Base-by-base conservation (phyloP, 768 basidiomycete species). In the Podaxis mareebaensis region DNA sequence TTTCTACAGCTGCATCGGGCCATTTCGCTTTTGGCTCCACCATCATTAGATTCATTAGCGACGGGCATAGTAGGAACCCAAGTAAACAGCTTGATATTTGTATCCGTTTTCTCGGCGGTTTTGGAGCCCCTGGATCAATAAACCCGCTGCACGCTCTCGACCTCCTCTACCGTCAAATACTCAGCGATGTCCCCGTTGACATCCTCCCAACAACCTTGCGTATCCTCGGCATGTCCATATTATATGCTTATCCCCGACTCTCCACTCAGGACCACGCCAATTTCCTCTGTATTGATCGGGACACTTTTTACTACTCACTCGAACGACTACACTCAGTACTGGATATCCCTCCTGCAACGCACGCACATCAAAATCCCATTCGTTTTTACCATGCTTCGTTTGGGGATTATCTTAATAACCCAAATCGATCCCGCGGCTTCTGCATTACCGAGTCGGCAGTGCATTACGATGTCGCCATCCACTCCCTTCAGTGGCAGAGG, bases 141-240 rank as follows among this genome's bases (percentile, higher is more conserved):
- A 61, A 54, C 42, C 60, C 60, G 3, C 13, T 61, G 13, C 53
- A 53, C 8, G 52, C 60, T 1, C 52, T 61, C 4, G 60, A 61
- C 40, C 28, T 30, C 3, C 60, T 61, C 42, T 61, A 61, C 22
- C 28, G n/a, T 1, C 53, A 54, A 46, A 54, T 54, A 13, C 40
- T 61, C 10, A 48, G 40, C 2, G 40, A 44, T 24, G 40, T 61
- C 42, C 60, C 60, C 4, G 10, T n/a, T 6, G 53, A 44, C 2
- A 42, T 22, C 20, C 60, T 61, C 7, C 53, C 52, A 3, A 61
- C 26, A 8, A 61, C 60, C 11, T 54, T 61, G 53, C 60, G 60
- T 5, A 44, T 61, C 15, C 53, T 61, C 17, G 52, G 53, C 10
- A 15, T 60, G n/a, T 54, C 26, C n/a, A 33, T 61, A 15, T 22